Evolutionary conservation across 208 protist genomes (phyloP).

Genomic region (Balamuthia mandrillaris): DNA sequence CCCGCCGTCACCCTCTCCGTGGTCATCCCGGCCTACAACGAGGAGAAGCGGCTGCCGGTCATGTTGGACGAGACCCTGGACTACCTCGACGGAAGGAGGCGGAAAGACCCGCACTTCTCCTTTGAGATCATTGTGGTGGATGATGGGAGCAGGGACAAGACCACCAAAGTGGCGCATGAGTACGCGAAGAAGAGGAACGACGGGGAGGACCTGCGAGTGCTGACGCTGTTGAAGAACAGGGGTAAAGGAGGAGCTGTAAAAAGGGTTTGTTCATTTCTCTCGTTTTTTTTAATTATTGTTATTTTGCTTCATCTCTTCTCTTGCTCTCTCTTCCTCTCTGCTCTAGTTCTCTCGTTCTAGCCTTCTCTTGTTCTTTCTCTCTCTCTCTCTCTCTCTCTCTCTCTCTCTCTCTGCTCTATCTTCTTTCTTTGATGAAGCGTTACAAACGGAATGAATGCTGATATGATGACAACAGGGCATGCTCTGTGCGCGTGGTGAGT

Average conservation of each 20-base stretch:
- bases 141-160: conserved; percentile 69
- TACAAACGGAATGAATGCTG: too few species aligned
- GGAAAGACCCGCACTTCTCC: conserved; percentile 58
- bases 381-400: neutral
- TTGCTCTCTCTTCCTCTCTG: neutral
- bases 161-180: conserved; percentile 35
- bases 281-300: neutral
- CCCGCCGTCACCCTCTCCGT: conserved; percentile 55
- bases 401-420: neutral
- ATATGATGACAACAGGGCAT: conserved; percentile 72
- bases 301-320: neutral
- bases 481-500: conserved; percentile 57
- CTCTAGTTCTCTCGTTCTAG: neutral
- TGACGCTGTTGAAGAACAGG: conserved; percentile 64
- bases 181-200: conserved; percentile 44
- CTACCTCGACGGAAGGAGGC: conserved; percentile 46
- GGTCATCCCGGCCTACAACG: conserved; percentile 75
- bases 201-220: conserved; percentile 46
- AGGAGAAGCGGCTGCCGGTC: conserved; percentile 53
- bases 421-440: neutral
- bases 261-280: conserved; percentile 28
- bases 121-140: conserved; percentile 74
- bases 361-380: neutral
- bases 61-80: conserved; percentile 70
- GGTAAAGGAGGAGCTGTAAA: conserved; percentile 73